These are phyloP conservation scores for Pontederia paniculata DNA, from an alignment of 176 grass and related monocot species.

Conservation along the genomic window DNA sequence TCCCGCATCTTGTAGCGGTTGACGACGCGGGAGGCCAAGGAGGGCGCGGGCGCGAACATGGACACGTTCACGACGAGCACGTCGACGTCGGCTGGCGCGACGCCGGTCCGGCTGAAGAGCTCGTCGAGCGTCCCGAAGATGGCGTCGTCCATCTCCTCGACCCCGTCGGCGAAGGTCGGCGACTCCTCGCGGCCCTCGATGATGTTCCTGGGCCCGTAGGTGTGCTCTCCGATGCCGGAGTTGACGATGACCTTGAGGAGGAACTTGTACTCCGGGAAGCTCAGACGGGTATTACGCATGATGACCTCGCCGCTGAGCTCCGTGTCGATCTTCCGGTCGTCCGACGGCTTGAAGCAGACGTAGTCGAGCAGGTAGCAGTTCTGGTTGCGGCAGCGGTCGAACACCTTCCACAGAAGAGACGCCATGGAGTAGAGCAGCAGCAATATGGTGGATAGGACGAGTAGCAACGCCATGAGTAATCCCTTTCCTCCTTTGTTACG, in stretches of 20 bases:
- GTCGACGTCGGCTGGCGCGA: constrained; percentile 32
- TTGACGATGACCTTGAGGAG: constrained; percentile 52
- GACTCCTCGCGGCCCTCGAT: constrained; percentile 37
- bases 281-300: constrained; percentile 30
- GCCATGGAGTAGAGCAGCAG: constrained; percentile 21
- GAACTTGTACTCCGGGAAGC: constrained; percentile 41
- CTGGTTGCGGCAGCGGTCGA: neutral
- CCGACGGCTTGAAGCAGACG: constrained; percentile 36
- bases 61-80: constrained; percentile 41
- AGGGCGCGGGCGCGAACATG: constrained; percentile 49
- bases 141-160: constrained; percentile 54
- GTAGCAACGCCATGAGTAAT: constrained; percentile 16
- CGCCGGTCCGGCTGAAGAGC: constrained; percentile 20
- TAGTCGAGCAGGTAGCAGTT: constrained; percentile 68
- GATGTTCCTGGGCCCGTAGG: constrained; percentile 42
- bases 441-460: neutral
- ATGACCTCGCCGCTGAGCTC: constrained; percentile 28
- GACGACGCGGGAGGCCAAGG: constrained; percentile 35
- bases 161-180: constrained; percentile 21
- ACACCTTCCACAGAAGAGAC: constrained; percentile 6
- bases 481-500: no score
- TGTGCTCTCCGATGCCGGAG: constrained; percentile 60
- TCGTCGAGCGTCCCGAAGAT: constrained; percentile 14
- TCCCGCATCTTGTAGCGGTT: constrained; percentile 36
- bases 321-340: constrained; percentile 33